A percentile compares a stretch with the other conserved stretches of the same genome.
Evolutionary conservation across 495 filamentous ascomycete species (phyloP).

Genomic region (Podospora anserina): DNA sequence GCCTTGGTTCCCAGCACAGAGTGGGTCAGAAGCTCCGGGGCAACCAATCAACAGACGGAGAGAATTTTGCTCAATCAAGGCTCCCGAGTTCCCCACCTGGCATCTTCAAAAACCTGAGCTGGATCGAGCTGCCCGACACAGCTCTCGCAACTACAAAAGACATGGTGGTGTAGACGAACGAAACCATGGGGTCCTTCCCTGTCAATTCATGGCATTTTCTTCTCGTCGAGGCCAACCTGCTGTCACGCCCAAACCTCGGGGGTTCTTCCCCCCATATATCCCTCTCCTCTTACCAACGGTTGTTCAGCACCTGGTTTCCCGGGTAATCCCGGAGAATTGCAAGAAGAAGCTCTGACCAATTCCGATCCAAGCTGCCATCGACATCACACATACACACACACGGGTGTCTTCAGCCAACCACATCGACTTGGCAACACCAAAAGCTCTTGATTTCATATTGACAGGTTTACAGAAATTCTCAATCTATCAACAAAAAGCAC

Average conservation of each 20-base stretch:
- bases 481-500: background rate
- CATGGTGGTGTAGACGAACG: background rate
- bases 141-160: background rate
- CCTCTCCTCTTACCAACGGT: background rate
- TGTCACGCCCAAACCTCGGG: too few relatives aligned
- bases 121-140: background rate
- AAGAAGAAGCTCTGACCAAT: conserved; percentile 15
- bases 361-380: conserved; percentile 6
- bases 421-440: background rate
- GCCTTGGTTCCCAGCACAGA: conserved; percentile 27
- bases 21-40: conserved; percentile 19
- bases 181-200: background rate
- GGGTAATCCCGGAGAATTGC: conserved; percentile 28
- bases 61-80: conserved; percentile 24
- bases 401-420: background rate
- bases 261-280: background rate
- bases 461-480: background rate
- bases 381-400: background rate
- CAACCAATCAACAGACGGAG: conserved; percentile 13
- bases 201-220: background rate
- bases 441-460: background rate
- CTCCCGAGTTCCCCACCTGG: conserved; percentile 20
- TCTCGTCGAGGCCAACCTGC: background rate
- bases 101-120: conserved; percentile 17
- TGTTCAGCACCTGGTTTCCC: conserved; percentile 14